Evolutionary conservation across 106 monocot species (phyloP).

Genomic region (Iris macrosiphon): DNA sequence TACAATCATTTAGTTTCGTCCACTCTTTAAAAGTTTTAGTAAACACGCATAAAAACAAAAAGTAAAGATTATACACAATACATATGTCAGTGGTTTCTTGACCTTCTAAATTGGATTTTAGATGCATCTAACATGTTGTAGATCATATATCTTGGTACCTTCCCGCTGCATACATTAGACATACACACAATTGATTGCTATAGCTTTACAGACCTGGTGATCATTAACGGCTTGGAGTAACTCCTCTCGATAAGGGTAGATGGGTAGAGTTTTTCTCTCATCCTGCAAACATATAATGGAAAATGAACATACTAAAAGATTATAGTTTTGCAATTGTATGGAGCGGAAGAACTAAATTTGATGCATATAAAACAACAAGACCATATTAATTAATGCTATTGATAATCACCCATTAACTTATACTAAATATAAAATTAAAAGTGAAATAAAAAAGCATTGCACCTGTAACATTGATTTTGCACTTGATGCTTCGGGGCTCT

Average conservation of each 20-base stretch:
- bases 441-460: no score
- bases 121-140: no score
- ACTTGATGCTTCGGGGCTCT: conserved; percentile 20
- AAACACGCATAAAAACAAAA: no score
- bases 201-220: conserved; percentile 52
- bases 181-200: not conserved
- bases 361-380: no score
- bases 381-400: no score
- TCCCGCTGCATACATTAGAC: not conserved
- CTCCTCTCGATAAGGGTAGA: conserved; percentile 77
- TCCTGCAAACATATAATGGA: conserved; percentile 31
- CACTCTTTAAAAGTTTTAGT: not conserved
- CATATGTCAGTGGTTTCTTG: no score
- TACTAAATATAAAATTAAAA: no score
- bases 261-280: conserved; percentile 81
- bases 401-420: no score
- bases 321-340: not conserved
- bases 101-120: no score
- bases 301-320: conserved; percentile 1
- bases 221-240: conserved; percentile 74
- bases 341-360: no score
- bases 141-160: no score
- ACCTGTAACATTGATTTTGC: conserved; percentile 48
- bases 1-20: not conserved
- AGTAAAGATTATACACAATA: no score